A percentile compares a stretch with the other conserved stretches of the same genome.
Conservation (phyloP, 2,329 filamentous ascomycete genomes). For the Magnaporthiopsis incrustans region DNA sequence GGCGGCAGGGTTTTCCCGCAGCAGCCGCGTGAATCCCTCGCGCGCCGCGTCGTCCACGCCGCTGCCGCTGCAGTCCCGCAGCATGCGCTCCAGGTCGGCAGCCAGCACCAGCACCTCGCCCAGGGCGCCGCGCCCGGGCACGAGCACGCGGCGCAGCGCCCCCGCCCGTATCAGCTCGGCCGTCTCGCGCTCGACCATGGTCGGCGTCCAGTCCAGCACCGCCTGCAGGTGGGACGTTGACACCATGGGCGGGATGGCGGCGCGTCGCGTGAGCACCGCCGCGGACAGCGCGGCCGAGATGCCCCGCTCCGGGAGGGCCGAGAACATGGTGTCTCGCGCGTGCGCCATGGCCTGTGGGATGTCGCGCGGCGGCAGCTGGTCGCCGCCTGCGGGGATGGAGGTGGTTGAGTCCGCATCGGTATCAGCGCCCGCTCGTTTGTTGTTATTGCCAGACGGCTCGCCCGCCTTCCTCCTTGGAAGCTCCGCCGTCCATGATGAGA, state of each 20-base stretch:
- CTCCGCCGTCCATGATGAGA: constrained; percentile 13
- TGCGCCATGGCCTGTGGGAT: constrained; percentile 58
- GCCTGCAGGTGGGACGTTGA: constrained; percentile 60
- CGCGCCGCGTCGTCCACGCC: constrained; percentile 33
- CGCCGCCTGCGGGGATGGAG: constrained; percentile 43
- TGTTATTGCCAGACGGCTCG: neutral
- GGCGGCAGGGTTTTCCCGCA: constrained; percentile 43
- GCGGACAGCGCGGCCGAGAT: neutral
- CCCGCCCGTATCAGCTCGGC: constrained; percentile 51
- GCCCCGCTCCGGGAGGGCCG: constrained; percentile 46
- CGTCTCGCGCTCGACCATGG: constrained; percentile 58
- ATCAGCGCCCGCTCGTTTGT: constrained; percentile 5
- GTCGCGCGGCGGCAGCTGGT: constrained; percentile 47
- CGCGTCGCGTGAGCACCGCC: constrained; percentile 49
- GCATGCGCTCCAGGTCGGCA: constrained; percentile 44
- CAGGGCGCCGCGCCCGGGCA: constrained; percentile 50
- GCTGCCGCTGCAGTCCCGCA: constrained; percentile 22
- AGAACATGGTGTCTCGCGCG: constrained; percentile 56
- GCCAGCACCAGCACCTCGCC: constrained; percentile 59
- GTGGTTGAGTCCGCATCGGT: constrained; percentile 49
- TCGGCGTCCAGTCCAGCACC: constrained; percentile 48
- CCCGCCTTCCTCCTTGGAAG: constrained; percentile 13
- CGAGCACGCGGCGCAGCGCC: constrained; percentile 50
- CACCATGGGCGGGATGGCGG: constrained; percentile 53
- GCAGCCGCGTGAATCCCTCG: constrained; percentile 41